phyloP scores from a whole-genome alignment of 176 grass and related monocot species.

The Rhynchospora breviuscula region DNA sequence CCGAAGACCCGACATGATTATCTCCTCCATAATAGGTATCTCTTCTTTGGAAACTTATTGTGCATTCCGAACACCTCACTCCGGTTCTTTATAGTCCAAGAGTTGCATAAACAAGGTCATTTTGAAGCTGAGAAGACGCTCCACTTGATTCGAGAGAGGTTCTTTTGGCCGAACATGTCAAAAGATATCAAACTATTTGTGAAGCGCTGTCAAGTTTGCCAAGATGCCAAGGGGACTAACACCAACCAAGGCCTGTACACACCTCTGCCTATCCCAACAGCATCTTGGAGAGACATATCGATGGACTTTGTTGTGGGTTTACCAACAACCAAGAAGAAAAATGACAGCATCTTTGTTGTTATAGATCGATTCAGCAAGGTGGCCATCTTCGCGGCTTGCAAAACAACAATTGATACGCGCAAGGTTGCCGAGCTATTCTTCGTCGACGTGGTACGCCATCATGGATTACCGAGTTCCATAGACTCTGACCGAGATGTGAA shows the following conservation, averaged over 20 bases:
- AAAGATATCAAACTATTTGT: not conserved
- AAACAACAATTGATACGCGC: not conserved
- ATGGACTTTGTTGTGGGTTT: slow-evolving; percentile 13
- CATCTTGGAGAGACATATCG: not conserved
- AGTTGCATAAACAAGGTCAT: not conserved
- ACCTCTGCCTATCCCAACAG: not conserved
- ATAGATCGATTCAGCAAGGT: slow-evolving; percentile 22
- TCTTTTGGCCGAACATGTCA: not conserved
- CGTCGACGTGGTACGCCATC: not conserved
- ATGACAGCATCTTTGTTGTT: slow-evolving; percentile 4
- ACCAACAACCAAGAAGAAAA: too few relatives aligned
- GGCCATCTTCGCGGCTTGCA: not conserved
- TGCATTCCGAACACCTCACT: not conserved
- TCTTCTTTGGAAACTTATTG: not conserved
- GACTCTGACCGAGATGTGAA: not conserved
- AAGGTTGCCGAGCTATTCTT: too few relatives aligned
- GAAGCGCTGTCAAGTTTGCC: not conserved
- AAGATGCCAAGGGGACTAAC: not conserved
- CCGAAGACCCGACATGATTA: not conserved
- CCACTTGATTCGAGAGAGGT: not conserved
- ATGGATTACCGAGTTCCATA: not conserved
- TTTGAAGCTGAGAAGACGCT: not conserved
- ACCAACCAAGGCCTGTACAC: not conserved
- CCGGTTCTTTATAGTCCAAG: not conserved
- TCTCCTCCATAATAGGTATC: not conserved